A percentile compares a stretch with the other conserved stretches of the same genome.
Conservation (phyloP, 345 rosid genomes). For the Litchi chinensis region DNA sequence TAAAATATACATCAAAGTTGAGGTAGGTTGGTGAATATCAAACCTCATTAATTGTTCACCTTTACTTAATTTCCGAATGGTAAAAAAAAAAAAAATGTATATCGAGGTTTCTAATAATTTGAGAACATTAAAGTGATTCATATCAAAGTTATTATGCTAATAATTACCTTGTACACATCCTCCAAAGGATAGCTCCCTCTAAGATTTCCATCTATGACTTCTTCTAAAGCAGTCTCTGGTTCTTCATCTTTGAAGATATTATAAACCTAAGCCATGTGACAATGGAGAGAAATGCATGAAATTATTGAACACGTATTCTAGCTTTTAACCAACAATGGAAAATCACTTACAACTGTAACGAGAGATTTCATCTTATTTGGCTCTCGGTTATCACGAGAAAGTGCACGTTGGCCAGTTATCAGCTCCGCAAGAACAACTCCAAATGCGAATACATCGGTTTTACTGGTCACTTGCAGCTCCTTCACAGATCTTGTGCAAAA, state of each 20-base stretch:
- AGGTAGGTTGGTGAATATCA: no score
- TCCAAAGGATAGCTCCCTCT: conserved; percentile 49
- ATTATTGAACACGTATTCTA: no score
- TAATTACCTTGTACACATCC: conserved; percentile 43
- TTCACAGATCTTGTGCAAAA: conserved; percentile 51
- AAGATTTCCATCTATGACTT: conserved; percentile 47
- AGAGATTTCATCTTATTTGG: conserved; percentile 52
- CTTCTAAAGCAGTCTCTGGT: conserved; percentile 46
- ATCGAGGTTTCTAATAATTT: no score
- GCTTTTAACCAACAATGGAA: neutral
- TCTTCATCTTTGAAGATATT: conserved; percentile 44
- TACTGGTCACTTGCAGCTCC: conserved; percentile 67
- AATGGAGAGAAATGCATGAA: neutral
- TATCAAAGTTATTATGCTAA: neutral
- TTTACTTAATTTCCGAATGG: no score
- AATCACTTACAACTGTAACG: conserved; percentile 43
- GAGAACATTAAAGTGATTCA: no score
- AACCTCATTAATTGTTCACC: no score
- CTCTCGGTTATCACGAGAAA: conserved; percentile 50
- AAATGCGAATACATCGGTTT: conserved; percentile 65
- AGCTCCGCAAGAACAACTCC: conserved; percentile 74
- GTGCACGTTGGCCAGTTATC: conserved; percentile 62
- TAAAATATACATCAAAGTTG: no score
- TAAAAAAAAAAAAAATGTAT: no score
- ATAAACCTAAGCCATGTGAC: conserved; percentile 31